Evolutionary conservation across 1,284 basidiomycete genomes (phyloP), one percentile per base, ranked within the genome.

Genomic region (Psilocybe mexicana): DNA sequence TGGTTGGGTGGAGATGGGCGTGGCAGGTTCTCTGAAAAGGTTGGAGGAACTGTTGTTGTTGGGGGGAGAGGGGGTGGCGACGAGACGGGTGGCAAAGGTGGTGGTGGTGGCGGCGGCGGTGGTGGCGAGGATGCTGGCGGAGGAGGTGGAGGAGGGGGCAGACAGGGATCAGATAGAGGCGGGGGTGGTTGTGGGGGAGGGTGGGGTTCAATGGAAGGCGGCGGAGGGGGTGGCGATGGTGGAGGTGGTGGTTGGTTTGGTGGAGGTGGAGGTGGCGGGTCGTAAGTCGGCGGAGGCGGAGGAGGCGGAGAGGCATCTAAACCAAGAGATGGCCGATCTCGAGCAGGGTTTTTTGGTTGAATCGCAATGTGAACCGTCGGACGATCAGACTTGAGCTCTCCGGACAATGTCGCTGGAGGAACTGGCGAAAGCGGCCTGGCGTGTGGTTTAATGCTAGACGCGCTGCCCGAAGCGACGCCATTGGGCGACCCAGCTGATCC

Each of bases 311-410:
- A 56, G 25, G 60, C 67, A 38, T 62, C 68, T 33, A 61, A 59
- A 18, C 56, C 61, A 43, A 74, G 69, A 1, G 70, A 69, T 55
- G 70, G 67, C 12, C 66, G 67, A 43, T 71, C 67, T 14, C 65
- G 65, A 14, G 30, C 14, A 18, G 46, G 38, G 65, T 58, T 38
- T 43, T 64, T 67, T 44, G 65, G 64, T 28, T 68, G 69, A 42
- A 72, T 65, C 6, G 72, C 63, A 47, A 72, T 64, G 49, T 69
- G 66, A n/a, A 70, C 61, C 1, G 67, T 58, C n/a, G 70, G 63
- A 23, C 66, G 64, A 50, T 69, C 68, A 35, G 63, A 63, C 52
- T 64, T 66, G 28, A 69, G 59, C 43, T 63, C 68, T 8, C 61
- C 62, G 26, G 62, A 47, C 36, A 53, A 59, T 51, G 63, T 50